Percentiles rank a stretch among this genome's conserved stretches.
These are phyloP conservation scores for Rhipidocladum racemiflorum DNA, from an alignment of 176 grass and related monocot genomes.

Conservation along the genomic window DNA sequence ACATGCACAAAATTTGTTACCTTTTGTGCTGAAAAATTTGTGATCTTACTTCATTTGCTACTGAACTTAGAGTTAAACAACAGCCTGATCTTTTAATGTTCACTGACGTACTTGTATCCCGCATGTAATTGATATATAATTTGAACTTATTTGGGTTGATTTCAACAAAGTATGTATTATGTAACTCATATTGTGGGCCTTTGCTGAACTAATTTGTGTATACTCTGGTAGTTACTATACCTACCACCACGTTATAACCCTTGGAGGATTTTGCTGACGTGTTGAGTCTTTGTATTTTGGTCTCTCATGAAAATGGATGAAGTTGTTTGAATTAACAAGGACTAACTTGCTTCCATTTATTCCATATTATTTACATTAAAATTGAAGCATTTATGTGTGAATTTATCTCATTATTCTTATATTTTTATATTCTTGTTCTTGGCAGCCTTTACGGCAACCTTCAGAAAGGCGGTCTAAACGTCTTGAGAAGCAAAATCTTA, in stretches of 20 bases:
- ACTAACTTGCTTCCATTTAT: neutral
- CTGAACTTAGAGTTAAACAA: neutral
- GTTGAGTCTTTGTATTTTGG: neutral
- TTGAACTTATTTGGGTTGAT: neutral
- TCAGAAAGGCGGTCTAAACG: slow-evolving; percentile 54
- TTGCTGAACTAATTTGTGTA: slow-evolving; percentile 15
- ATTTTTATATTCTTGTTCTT: slow-evolving; percentile 24
- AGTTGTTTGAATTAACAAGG: neutral
- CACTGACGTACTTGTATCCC: neutral
- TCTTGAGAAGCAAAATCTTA: slow-evolving; percentile 48
- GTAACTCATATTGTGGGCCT: slow-evolving; percentile 1
- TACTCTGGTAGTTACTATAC: neutral
- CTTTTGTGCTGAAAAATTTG: neutral
- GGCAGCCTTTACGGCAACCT: slow-evolving; percentile 27
- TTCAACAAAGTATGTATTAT: neutral
- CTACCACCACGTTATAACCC: neutral
- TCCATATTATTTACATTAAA: neutral
- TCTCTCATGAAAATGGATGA: slow-evolving; percentile 9
- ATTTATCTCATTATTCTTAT: slow-evolving; percentile 33
- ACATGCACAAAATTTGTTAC: neutral
- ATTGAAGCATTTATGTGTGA: neutral
- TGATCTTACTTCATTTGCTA: neutral
- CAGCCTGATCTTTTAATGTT: neutral
- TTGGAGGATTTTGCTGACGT: slow-evolving; percentile 1
- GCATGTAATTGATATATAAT: neutral